phyloP scores from a whole-genome alignment of 331 rosid species.

The Ulmus americana region DNA sequence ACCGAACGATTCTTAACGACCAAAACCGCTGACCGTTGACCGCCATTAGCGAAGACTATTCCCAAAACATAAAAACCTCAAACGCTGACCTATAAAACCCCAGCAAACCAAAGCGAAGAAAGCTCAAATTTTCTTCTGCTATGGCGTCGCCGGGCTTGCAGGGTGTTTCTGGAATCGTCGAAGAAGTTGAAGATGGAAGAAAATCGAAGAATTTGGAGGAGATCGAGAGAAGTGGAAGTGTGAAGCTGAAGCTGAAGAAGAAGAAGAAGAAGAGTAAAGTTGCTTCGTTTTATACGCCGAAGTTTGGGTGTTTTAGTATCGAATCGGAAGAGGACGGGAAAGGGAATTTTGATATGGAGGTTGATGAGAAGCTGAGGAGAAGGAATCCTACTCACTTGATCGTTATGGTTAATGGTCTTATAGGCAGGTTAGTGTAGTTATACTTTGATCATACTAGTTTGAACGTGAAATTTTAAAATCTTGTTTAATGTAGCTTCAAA shows the following conservation, averaged over 20 bases:
- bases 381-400: slow-evolving; percentile 57
- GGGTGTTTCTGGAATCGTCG: slow-evolving; percentile 6
- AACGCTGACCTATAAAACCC: neutral
- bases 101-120: neutral
- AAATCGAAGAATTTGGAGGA: slow-evolving; percentile 12
- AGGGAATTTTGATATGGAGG: slow-evolving; percentile 49
- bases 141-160: slow-evolving; percentile 25
- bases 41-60: neutral
- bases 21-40: neutral
- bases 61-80: neutral
- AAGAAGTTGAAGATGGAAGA: slow-evolving; percentile 17
- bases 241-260: slow-evolving; percentile 8
- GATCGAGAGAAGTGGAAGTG: slow-evolving; percentile 7
- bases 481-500: neutral
- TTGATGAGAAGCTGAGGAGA: slow-evolving; percentile 30
- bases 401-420: slow-evolving; percentile 76
- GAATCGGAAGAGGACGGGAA: slow-evolving; percentile 24
- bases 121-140: neutral
- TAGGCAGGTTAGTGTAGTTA: slow-evolving; percentile 42
- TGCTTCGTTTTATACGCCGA: slow-evolving; percentile 27
- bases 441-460: neutral
- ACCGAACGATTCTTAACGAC: neutral
- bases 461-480: too few species aligned
- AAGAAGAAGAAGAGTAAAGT: slow-evolving; percentile 18
- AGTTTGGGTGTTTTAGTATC: slow-evolving; percentile 35